Evolutionary conservation across 257 asterid species (phyloP).

Genomic region (Vinca minor): DNA sequence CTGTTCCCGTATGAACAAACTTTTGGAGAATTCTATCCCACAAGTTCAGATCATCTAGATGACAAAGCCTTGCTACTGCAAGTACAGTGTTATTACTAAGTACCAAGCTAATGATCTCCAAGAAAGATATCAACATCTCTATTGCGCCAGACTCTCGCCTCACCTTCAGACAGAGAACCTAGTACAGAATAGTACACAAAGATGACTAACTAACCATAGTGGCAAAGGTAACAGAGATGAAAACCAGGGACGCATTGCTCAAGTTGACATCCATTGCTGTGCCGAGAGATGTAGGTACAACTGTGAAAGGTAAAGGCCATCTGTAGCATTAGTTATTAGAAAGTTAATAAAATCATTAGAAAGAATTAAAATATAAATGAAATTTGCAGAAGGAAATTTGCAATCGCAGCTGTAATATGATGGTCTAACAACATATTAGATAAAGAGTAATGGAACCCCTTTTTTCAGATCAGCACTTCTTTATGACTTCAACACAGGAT

Average conservation of each 20-base stretch:
- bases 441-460: no score
- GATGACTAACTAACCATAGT: conserved; percentile 76
- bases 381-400: neutral
- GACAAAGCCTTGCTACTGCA: neutral
- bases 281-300: conserved; percentile 96
- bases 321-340: conserved; percentile 87
- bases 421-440: neutral
- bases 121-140: neutral
- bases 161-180: neutral
- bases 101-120: neutral
- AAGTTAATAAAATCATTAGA: conserved; percentile 47
- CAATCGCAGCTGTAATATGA: neutral
- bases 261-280: conserved; percentile 97
- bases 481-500: neutral
- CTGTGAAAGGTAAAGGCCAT: conserved; percentile 95
- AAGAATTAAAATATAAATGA: conserved; percentile 8
- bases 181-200: conserved; percentile 4
- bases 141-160: neutral
- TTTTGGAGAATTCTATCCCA: no score
- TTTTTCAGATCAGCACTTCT: no score
- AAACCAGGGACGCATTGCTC: conserved; percentile 94
- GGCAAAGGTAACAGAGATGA: conserved; percentile 97
- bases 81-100: neutral
- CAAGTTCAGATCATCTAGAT: no score
- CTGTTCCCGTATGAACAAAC: no score